These are phyloP conservation scores for Bassia scoparia DNA, from an alignment of 148 eudicot species.

Conservation along the genomic window DNA sequence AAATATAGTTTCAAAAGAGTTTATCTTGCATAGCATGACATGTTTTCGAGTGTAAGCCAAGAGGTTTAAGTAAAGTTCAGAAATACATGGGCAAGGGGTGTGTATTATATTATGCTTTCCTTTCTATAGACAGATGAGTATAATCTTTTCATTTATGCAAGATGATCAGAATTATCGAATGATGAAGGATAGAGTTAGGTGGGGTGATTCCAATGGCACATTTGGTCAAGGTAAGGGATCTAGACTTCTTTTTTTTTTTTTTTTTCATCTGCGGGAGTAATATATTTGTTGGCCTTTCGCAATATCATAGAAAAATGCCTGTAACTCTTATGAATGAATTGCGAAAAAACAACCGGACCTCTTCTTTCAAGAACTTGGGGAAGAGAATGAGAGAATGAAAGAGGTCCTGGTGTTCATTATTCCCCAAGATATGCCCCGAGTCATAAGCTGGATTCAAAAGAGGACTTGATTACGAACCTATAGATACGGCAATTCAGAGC, in stretches of 20 bases:
- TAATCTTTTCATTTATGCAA: constrained; percentile 15
- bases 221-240: constrained; percentile 62
- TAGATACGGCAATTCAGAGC: constrained; percentile 84
- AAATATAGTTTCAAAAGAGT: too few relatives aligned
- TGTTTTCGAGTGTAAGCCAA: not conserved
- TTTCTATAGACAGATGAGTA: not conserved
- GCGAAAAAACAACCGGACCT: constrained; percentile 41
- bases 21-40: not conserved
- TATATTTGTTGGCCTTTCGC: not conserved
- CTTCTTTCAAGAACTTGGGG: constrained; percentile 57
- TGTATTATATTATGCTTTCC: not conserved
- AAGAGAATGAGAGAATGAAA: constrained; percentile 74
- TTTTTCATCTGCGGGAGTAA: not conserved
- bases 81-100: not conserved
- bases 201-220: constrained; percentile 99
- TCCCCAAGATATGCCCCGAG: constrained; percentile 77
- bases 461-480: constrained; percentile 67
- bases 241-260: not conserved
- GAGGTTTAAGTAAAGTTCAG: not conserved
- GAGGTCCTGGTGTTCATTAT: constrained; percentile 79
- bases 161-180: constrained; percentile 58
- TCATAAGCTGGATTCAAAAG: constrained; percentile 83
- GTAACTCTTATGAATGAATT: constrained; percentile 9
- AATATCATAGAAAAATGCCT: not conserved
- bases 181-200: constrained; percentile 76